Evolutionary conservation across 2,329 filamentous ascomycete species (phyloP).

Genomic region (Hypoxylon sp.): DNA sequence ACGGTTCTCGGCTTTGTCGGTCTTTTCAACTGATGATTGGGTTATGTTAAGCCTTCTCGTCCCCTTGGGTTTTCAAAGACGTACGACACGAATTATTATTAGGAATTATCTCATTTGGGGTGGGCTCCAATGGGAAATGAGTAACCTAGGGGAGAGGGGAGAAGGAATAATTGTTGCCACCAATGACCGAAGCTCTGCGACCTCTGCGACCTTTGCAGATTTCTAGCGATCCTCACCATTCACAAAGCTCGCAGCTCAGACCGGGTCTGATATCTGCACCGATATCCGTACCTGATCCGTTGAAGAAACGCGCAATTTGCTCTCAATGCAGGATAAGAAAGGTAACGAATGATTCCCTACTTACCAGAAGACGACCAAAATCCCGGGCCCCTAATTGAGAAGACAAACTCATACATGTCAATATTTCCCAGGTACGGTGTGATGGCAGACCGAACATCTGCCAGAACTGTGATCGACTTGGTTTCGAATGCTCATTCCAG

Average conservation of each 20-base stretch:
- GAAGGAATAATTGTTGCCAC: slow-evolving; percentile 26
- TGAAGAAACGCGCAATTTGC: slow-evolving; percentile 49
- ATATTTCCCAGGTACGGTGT: slow-evolving; percentile 48
- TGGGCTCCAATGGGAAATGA: slow-evolving; percentile 26
- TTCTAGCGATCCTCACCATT: slow-evolving; percentile 27
- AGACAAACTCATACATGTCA: background rate
- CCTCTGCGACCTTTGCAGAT: slow-evolving; percentile 48
- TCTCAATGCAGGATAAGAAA: slow-evolving; percentile 53
- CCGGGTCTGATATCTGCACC: slow-evolving; percentile 15
- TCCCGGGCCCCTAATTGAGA: background rate
- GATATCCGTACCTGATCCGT: slow-evolving; percentile 25
- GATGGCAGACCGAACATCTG: slow-evolving; percentile 54
- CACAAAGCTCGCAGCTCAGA: slow-evolving; percentile 23
- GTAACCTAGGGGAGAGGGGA: background rate
- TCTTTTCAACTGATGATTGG: slow-evolving; percentile 37
- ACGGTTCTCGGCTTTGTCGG: slow-evolving; percentile 42
- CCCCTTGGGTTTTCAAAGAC: slow-evolving; percentile 2
- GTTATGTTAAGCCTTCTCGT: slow-evolving; percentile 8
- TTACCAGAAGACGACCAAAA: background rate
- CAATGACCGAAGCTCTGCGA: slow-evolving; percentile 50
- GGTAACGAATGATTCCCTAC: slow-evolving; percentile 28
- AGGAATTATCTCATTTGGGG: slow-evolving; percentile 3
- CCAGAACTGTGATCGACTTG: slow-evolving; percentile 55
- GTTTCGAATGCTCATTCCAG: slow-evolving; percentile 56
- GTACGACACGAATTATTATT: slow-evolving; percentile 16